Base-by-base conservation (phyloP, 768 basidiomycete species). In the Mycena belliarum region DNA sequence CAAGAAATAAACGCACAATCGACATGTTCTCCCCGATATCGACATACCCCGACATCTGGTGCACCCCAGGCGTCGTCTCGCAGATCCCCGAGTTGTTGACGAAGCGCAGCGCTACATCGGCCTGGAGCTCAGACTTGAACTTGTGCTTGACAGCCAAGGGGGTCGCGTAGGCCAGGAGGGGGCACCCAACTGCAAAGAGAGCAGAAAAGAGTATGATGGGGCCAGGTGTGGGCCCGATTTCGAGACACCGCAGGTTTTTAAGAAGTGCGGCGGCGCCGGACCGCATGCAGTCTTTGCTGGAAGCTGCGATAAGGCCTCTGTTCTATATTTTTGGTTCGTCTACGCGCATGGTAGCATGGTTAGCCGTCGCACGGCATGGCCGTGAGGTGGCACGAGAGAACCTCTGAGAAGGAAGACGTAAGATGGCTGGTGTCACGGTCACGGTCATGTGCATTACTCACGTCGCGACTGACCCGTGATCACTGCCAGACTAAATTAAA, bases 81-180 rank as follows among this genome's bases (percentile, higher is more conserved):
- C 82, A 83, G 14, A 82, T 73, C 0, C 80, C 81, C 4, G 82
- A 82, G 58, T 83, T 75, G 18, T 71, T 68, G 28, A 82, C 72
- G 47, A 60, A 70, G 23, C 69, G 64, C 29, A 70, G 45, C 7
- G 32, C 32, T 3, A 65, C 61, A 28, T 45, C 63, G 5, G 54
- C 21, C 20, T 63, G 51, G 23, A 53, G 41, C 7, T 20, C 25
- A 16, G 67, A 68, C 11, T 57, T 28, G 45, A 66, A 66, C 20
- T 40, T 53, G 41, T 55, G 57, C 53, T 50, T 59, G 38, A 44
- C 32, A 9, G 25, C 35, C 40, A 42, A 2, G 12, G 53, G 26
- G 25, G 47, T 32, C 21, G 46, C 46, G 16, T 7, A 33, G 40
- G 28, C 28, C 14, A 61, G 42, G 35, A 61, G 40, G 40, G 49